These are phyloP conservation scores for Pholiota molesta DNA, from an alignment of 768 basidiomycete species.

Conservation along the genomic window DNA sequence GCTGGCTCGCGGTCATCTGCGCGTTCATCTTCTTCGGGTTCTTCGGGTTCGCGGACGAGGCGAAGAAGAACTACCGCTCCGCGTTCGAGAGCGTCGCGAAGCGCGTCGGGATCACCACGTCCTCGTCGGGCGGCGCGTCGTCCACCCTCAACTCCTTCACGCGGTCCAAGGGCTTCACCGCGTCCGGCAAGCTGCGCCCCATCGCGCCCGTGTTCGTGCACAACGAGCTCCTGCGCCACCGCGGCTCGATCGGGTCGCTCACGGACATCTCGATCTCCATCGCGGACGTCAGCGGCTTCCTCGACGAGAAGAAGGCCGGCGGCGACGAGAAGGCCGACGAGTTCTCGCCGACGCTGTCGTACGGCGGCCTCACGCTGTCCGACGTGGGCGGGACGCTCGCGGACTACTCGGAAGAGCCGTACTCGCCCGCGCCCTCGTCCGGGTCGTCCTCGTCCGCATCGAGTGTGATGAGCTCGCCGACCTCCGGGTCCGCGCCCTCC, in stretches of 20 bases:
- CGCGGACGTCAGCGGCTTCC: constrained; percentile 40
- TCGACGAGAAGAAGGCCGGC: constrained; percentile 36
- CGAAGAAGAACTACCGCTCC: constrained; percentile 52
- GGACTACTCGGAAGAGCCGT: constrained; percentile 33
- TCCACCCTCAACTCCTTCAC: constrained; percentile 29
- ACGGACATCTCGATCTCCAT: constrained; percentile 39
- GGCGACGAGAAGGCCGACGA: constrained; percentile 34
- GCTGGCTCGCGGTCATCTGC: constrained; percentile 51
- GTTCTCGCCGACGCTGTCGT: constrained; percentile 37
- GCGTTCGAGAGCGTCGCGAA: constrained; percentile 42
- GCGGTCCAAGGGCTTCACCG: constrained; percentile 28
- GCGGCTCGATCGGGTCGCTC: constrained; percentile 51
- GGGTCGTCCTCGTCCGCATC: constrained; percentile 37
- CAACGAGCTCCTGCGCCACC: constrained; percentile 46
- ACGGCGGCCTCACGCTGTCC: constrained; percentile 35
- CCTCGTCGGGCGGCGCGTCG: constrained; percentile 22
- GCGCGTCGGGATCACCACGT: constrained; percentile 34
- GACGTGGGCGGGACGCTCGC: constrained; percentile 44
- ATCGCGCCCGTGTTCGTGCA: constrained; percentile 50
- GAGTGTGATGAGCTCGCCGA: constrained; percentile 29
- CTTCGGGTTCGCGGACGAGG: constrained; percentile 69
- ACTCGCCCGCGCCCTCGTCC: constrained; percentile 37
- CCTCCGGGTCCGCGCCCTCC: constrained; percentile 1
- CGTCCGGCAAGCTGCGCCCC: constrained; percentile 31
- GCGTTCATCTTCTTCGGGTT: constrained; percentile 65